Base-by-base conservation (phyloP, 805 yeast genomes). In the Wickerhamiella galacta region DNA sequence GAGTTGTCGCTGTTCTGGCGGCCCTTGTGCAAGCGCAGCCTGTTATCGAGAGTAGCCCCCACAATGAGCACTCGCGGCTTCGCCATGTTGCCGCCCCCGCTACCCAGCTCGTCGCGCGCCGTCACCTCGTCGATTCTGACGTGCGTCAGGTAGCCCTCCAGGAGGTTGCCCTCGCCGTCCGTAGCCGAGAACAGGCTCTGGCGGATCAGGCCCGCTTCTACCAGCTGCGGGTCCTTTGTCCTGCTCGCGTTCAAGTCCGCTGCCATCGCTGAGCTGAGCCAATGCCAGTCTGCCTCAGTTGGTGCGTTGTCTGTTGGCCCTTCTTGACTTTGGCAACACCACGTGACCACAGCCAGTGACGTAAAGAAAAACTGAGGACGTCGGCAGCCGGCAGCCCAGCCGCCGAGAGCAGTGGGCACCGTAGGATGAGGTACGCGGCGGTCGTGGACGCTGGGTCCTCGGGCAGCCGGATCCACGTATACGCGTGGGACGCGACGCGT, bases 371-470 rank as follows among this genome's bases (percentile, higher is more conserved):
- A n/a, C n/a, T n/a, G n/a, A n/a, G n/a, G n/a, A n/a, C n/a, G n/a
- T n/a, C n/a, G n/a, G n/a, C n/a, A n/a, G n/a, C n/a, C n/a, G n/a
- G n/a, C n/a, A n/a, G n/a, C n/a, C n/a, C n/a, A n/a, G n/a, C n/a
- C n/a, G n/a, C n/a, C n/a, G n/a, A n/a, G n/a, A n/a, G n/a, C n/a
- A n/a, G n/a, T n/a, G n/a, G n/a, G n/a, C n/a, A n/a, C n/a, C n/a
- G n/a, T 15, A 4, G 10, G 15, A 41, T 41, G 47, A 47, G 43
- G 27, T 85, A 80, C 59, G 95, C 94, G 18, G 75, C 90, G 20
- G 92, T 87, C 11, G 67, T 87, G 3, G 98, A 87, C 54, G 82
- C 95, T 0, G 98, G 98, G 1, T 83, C 95, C 1, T 79, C 93
- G 0, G 98, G 98, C 1, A 82, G 95, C 3, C 61, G 98, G 33